phyloP scores from a whole-genome alignment of 768 basidiomycete species.

The Hydnomerulius pinastri region DNA sequence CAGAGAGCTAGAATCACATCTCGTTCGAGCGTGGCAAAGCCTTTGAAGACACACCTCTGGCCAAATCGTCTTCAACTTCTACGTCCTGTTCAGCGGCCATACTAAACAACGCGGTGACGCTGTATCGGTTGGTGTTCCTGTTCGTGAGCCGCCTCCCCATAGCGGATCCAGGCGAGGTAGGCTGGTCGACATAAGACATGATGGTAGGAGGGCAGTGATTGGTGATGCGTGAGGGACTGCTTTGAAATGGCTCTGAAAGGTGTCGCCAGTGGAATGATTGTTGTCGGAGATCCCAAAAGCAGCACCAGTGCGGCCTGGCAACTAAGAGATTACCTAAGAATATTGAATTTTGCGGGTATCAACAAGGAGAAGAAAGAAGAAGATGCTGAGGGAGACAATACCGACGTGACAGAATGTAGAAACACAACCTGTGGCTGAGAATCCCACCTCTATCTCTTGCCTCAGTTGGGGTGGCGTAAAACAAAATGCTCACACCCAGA shows the following conservation, averaged over 20 bases:
- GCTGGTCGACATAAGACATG: constrained; percentile 66
- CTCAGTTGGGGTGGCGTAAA: too few relatives aligned
- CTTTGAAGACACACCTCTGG: constrained; percentile 64
- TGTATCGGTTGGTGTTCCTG: constrained; percentile 94
- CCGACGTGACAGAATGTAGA: constrained; percentile 1
- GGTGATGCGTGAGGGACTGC: constrained; percentile 3
- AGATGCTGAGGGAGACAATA: constrained; percentile 6
- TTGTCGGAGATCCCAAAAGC: constrained; percentile 26
- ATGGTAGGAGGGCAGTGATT: not conserved
- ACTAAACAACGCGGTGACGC: constrained; percentile 92
- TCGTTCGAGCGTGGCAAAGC: not conserved
- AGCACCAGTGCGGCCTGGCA: constrained; percentile 43
- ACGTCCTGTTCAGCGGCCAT: constrained; percentile 99
- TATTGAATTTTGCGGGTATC: constrained; percentile 38
- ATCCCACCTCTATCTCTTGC: too few relatives aligned
- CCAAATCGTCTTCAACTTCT: constrained; percentile 96
- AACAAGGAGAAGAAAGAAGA: constrained; percentile 22
- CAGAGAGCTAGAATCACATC: not conserved
- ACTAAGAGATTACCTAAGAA: constrained; percentile 18
- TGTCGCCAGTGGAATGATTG: not conserved
- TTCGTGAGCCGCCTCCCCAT: constrained; percentile 80
- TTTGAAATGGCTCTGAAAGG: constrained; percentile 8
- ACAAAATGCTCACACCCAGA: too few relatives aligned
- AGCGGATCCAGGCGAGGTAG: constrained; percentile 63
- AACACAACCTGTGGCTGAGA: constrained; percentile 11